Conservation (phyloP, 805 yeast genomes). For the Sugiyamaella americana region DNA sequence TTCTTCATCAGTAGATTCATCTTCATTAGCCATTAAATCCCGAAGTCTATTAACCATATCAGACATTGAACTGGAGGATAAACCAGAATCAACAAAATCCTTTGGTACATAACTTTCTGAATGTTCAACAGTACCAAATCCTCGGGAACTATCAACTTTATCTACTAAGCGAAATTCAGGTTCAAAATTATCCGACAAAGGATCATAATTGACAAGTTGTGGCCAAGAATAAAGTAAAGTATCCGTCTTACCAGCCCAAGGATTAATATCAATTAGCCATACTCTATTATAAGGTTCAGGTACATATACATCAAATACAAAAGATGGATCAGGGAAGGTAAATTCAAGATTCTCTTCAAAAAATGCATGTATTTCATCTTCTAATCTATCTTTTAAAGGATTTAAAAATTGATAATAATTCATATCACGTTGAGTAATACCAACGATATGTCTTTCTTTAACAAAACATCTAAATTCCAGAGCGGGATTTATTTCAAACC, state of each 20-base stretch:
- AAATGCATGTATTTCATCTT: constrained; percentile 47
- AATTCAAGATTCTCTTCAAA: constrained; percentile 43
- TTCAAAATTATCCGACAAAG: constrained; percentile 21
- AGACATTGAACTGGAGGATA: background rate
- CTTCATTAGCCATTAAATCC: background rate
- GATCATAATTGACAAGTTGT: constrained; percentile 46
- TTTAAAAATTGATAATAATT: constrained; percentile 70
- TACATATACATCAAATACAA: constrained; percentile 75
- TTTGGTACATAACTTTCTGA: constrained; percentile 88
- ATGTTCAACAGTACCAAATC: constrained; percentile 76
- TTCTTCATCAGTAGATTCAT: background rate
- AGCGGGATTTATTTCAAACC: constrained; percentile 83
- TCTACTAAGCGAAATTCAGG: constrained; percentile 57
- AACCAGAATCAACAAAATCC: constrained; percentile 80
- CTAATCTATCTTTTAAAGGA: constrained; percentile 44
- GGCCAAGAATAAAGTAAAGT: constrained; percentile 78
- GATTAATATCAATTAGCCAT: constrained; percentile 78
- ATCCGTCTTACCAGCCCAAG: constrained; percentile 74
- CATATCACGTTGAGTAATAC: constrained; percentile 78
- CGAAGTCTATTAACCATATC: background rate
- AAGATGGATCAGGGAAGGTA: constrained; percentile 48
- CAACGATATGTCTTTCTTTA: constrained; percentile 54
- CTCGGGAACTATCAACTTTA: constrained; percentile 55
- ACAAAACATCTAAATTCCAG: constrained; percentile 88
- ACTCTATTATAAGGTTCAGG: constrained; percentile 66